Conservation (phyloP, 257 asterid species). For the Ilex aquifolium region DNA sequence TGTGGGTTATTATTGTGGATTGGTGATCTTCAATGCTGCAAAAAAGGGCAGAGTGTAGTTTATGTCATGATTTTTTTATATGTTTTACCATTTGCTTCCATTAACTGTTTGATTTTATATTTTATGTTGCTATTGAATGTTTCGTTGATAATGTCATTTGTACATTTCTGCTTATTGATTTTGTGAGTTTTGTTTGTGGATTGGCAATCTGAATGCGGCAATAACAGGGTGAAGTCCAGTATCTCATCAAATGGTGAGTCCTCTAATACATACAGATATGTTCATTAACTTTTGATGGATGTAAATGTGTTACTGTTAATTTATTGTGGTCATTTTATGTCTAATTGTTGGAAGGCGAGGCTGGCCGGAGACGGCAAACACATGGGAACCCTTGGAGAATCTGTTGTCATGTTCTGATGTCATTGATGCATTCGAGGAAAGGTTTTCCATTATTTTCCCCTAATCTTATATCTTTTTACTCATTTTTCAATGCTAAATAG, state of each 20-base stretch:
- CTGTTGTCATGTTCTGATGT: constrained; percentile 56
- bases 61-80: too few relatives aligned
- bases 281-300: not conserved
- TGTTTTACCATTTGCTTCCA: too few relatives aligned
- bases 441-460: constrained; percentile 30
- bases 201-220: constrained; percentile 38
- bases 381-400: constrained; percentile 91
- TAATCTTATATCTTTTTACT: constrained; percentile 5
- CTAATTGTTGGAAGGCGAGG: constrained; percentile 61
- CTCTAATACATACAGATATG: not conserved
- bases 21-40: too few relatives aligned
- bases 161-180: not conserved
- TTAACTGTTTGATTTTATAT: too few relatives aligned
- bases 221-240: constrained; percentile 75
- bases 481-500: not conserved
- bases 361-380: constrained; percentile 83
- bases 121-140: too few relatives aligned
- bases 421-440: constrained; percentile 75
- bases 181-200: constrained; percentile 16
- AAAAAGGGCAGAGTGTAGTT: too few relatives aligned
- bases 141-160: too few relatives aligned
- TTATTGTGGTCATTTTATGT: constrained; percentile 16
- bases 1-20: constrained; percentile 13
- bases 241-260: constrained; percentile 77
- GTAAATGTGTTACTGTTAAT: constrained; percentile 6